Base-by-base conservation (phyloP, 2,329 filamentous ascomycete genomes). In the Monilinia fructicola region DNA sequence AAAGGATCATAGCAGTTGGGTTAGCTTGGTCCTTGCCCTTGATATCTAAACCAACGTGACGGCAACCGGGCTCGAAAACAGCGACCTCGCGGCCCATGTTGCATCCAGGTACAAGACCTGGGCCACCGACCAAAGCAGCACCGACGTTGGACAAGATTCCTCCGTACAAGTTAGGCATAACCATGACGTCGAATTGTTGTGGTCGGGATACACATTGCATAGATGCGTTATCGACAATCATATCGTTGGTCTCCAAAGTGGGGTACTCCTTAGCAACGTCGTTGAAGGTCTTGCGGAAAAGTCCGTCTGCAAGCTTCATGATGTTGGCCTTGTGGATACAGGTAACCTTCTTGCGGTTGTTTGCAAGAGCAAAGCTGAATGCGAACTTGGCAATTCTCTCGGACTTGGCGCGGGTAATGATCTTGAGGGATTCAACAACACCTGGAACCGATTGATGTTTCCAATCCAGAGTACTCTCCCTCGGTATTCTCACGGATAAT, bases 271-370 rank as follows among this genome's bases (percentile, higher is more conserved):
- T 91, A 73, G 93, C 91, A 74, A 95, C 89, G 77, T 89, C 86
- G 84, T 96, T 92, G 86, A 98, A 96, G 74, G 95, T 98, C 83
- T 89, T 94, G 80, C 95, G 91, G 92, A 99, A 99, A 67, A 99
- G 91, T 81, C 95, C 95, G 76, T 99, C 95, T 79, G 93, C 94
- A 68, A 99, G 87, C 87, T 99, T 99, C 95, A 99, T 99, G 84
- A 99, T 99, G 87, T 99, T 99, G 82, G 95, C 95, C 87, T 99
- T 99, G 90, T 99, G 95, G 79, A 99, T 98, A 84, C 94, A 97
- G 73, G 95, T 98, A 67, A 99, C 92, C 90, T 98, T 98, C 86
- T 96, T 94, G 79, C 95, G 89, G 87, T 96, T 94, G 87, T 99
- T 99, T 81, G 95, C 95, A 67, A 98, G 90, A 68, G 95, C 95